Evolutionary conservation across 2,329 filamentous ascomycete genomes (phyloP).

Genomic region (Trichoderma gracile): DNA sequence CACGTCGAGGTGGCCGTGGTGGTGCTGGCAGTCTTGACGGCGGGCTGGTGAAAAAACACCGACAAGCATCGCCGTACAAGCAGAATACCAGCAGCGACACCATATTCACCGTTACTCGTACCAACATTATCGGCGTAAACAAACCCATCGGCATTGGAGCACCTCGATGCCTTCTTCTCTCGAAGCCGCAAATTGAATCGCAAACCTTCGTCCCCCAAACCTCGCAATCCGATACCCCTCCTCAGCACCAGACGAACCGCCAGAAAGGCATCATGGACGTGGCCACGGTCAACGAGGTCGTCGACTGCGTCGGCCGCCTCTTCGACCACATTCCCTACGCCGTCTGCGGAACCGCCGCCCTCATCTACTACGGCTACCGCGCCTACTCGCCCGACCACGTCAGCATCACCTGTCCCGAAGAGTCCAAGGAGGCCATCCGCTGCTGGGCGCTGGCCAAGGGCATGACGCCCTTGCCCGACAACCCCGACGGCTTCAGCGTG

Average conservation of each 20-base stretch:
- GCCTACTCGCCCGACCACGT: slow-evolving; percentile 37
- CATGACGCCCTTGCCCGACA: slow-evolving; percentile 31
- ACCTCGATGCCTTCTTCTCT: neutral
- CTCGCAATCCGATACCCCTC: neutral
- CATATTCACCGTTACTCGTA: no score
- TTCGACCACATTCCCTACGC: slow-evolving; percentile 50
- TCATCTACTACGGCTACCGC: slow-evolving; percentile 47
- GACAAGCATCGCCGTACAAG: slow-evolving; percentile 4
- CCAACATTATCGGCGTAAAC: slow-evolving; percentile 14
- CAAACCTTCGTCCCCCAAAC: neutral
- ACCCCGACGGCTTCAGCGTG: slow-evolving; percentile 42
- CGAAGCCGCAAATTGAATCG: neutral
- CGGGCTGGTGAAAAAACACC: slow-evolving; percentile 3
- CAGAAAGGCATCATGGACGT: slow-evolving; percentile 32
- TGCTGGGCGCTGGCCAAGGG: slow-evolving; percentile 45
- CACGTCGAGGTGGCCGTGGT: slow-evolving; percentile 15
- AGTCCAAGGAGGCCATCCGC: slow-evolving; percentile 40
- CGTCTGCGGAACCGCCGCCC: slow-evolving; percentile 48
- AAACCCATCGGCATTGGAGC: neutral
- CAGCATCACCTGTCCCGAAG: slow-evolving; percentile 44
- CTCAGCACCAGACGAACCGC: neutral
- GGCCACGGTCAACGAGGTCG: slow-evolving; percentile 41
- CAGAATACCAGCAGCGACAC: neutral
- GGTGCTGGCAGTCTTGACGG: slow-evolving; percentile 13
- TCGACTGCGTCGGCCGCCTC: slow-evolving; percentile 42